Base-by-base conservation (phyloP, 2,329 filamentous ascomycete genomes). In the Furcasterigmium furcatum region DNA sequence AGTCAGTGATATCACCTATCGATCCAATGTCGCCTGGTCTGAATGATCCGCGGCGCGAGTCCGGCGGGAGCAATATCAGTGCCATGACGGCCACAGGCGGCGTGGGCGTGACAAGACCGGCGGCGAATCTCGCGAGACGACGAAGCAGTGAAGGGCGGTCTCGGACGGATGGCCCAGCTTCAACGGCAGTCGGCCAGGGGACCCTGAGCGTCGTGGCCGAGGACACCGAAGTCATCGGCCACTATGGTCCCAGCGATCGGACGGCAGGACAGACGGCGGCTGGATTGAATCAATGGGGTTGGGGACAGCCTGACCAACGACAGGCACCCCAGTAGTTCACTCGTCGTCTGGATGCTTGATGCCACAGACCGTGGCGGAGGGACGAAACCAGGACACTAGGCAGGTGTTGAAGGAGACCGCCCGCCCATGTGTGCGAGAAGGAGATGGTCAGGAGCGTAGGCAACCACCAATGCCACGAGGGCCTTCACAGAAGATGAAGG, bases 161-260 rank as follows among this genome's bases (percentile, higher is more conserved):
- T 16, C 53, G 52, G 9, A 7, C 24, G 12, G 24, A 27, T 12
- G 24, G 24, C 12, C 7, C 24, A 12, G 24, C 24, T 27, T 27
- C 24, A 12, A 27, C 24, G 24, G 49, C 41, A 41, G 46, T 45
- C 18, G 52, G 18, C 46, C 41, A 43, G 21, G 54, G 18, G 32
- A 50, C 52, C 29, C 47, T 64, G 25, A 55, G 52, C 16, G 53
- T 56, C 3, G 69, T 76, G 25, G 63, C 58, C 38, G 74, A 78
- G 53, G 71, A 74, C 46, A 62, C 74, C 42, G 73, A 77, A 38
- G 12, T 50, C 29, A 44, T 44, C 43, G 74, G 74, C 4, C 68
- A 73, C 30, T 71, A 76, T 45, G 74, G 74, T 1, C 65, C 72
- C 2, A 46, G 55, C 4, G 57, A 70, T 41, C 56, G 60, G 1